Conservation (phyloP, 805 yeast species). For the Candida khao-thaluensis region DNA sequence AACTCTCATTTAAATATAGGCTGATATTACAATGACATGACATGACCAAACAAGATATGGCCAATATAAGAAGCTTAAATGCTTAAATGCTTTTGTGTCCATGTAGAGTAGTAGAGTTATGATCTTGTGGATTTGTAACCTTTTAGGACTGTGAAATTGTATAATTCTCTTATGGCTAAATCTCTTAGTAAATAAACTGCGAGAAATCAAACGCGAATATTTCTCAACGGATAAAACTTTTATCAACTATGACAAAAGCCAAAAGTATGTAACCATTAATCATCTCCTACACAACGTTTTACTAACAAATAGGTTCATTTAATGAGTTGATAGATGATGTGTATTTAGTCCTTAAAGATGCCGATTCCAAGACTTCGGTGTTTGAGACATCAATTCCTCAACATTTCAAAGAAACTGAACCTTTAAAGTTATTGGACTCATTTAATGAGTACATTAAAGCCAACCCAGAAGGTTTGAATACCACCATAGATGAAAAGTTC, state of each 20-base stretch:
- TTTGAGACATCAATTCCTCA: constrained; percentile 36
- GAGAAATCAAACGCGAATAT: constrained; percentile 1
- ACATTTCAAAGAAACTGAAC: constrained; percentile 46
- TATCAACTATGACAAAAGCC: constrained; percentile 4
- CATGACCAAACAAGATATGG: no score
- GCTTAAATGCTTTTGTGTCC: no score
- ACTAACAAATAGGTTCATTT: constrained; percentile 11
- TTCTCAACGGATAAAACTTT: constrained; percentile 5
- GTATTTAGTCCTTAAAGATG: constrained; percentile 24
- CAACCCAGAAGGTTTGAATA: constrained; percentile 25
- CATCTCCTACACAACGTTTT: not conserved
- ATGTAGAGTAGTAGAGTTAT: no score
- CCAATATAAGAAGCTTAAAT: no score
- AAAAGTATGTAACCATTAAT: not conserved
- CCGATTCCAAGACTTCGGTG: constrained; percentile 24
- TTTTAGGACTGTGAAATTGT: no score
- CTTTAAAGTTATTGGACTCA: constrained; percentile 43
- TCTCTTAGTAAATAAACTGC: no score
- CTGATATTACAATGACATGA: no score
- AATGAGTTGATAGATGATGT: constrained; percentile 21
- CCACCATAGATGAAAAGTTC: constrained; percentile 46
- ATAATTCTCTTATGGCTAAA: no score
- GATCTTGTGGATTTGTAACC: no score
- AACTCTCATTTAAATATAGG: no score
- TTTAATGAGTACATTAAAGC: constrained; percentile 36